phyloP scores from a whole-genome alignment of 805 yeast species.

The Saturnispora quitensis region DNA sequence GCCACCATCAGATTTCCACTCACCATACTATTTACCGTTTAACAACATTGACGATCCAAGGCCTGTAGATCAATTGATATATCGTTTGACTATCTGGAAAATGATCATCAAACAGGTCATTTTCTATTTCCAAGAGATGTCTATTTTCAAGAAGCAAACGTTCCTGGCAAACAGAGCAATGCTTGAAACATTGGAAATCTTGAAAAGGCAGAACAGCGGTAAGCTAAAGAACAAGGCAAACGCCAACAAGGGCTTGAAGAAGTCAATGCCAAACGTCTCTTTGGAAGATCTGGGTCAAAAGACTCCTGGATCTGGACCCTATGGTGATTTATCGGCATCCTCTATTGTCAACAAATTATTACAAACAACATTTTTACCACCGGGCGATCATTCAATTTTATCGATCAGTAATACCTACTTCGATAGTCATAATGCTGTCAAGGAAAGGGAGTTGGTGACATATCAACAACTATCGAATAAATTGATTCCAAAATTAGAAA shows the following conservation, averaged over 20 bases:
- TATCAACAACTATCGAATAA: conserved; percentile 40
- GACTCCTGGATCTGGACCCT: background rate
- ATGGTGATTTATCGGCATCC: background rate
- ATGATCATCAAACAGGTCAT: conserved; percentile 44
- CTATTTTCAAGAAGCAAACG: conserved; percentile 42
- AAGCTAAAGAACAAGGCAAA: conserved; percentile 20
- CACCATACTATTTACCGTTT: conserved; percentile 30
- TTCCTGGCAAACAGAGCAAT: conserved; percentile 38
- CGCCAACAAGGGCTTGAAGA: conserved; percentile 18
- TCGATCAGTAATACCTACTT: conserved; percentile 26
- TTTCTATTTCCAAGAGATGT: conserved; percentile 41
- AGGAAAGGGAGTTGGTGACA: conserved; percentile 41
- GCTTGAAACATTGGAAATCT: conserved; percentile 34
- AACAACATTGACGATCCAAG: conserved; percentile 24
- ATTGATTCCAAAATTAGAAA: conserved; percentile 47
- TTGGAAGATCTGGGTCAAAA: conserved; percentile 19
- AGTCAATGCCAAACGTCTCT: conserved; percentile 16
- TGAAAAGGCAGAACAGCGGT: conserved; percentile 25
- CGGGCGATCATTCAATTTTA: conserved; percentile 30
- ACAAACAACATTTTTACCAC: conserved; percentile 37
- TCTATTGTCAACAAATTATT: conserved; percentile 33
- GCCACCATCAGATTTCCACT: conserved; percentile 26
- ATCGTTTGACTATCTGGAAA: conserved; percentile 50
- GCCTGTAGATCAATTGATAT: conserved; percentile 43
- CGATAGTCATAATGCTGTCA: conserved; percentile 24